Evolutionary conservation across 768 basidiomycete species (phyloP), one percentile per base, ranked within the genome.

Genomic region (Basidioascus undulatus): DNA sequence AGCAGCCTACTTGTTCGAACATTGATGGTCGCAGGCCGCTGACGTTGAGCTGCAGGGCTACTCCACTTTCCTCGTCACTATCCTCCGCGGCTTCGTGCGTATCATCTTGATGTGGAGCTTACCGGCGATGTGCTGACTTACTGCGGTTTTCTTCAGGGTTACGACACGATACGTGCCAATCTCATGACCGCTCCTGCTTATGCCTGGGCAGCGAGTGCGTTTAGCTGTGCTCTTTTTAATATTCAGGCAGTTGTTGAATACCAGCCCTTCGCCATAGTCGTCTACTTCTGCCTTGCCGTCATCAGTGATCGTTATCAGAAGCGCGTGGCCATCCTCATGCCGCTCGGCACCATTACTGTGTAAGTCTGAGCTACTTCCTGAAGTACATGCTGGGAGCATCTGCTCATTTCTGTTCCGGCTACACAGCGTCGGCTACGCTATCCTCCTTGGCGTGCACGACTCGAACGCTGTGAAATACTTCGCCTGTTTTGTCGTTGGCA

Each of bases 11-110:
- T n/a, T n/a, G n/a, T n/a, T n/a, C n/a, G n/a, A n/a, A n/a, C n/a
- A n/a, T n/a, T n/a, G n/a, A n/a, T n/a, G n/a, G n/a, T n/a, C n/a
- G n/a, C n/a, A n/a, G n/a, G n/a, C n/a, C n/a, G n/a, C n/a, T n/a
- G n/a, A n/a, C n/a, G n/a, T n/a, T n/a, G n/a, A n/a, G n/a, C n/a
- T n/a, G n/a, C n/a, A n/a, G n/a, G 47, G 47, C 11, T 44, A 42
- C 38, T 33, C 30, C 2, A 47, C 47, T 3, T 47, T 47, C 38
- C 40, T 47, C 16, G 36, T 37, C 3, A 38, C 44, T 6, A 47
- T 47, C 20, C 25, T 47, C 19, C 21, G 26, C 6, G 33, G 28
- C 3, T 21, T 39, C 25, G n/a, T n/a, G n/a, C n/a, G n/a, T n/a
- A n/a, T n/a, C n/a, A n/a, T n/a, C n/a, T n/a, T n/a, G n/a, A n/a